Evolutionary conservation across 176 grass and related monocot genomes (phyloP).

Genomic region (Eragrostis nindensis): DNA sequence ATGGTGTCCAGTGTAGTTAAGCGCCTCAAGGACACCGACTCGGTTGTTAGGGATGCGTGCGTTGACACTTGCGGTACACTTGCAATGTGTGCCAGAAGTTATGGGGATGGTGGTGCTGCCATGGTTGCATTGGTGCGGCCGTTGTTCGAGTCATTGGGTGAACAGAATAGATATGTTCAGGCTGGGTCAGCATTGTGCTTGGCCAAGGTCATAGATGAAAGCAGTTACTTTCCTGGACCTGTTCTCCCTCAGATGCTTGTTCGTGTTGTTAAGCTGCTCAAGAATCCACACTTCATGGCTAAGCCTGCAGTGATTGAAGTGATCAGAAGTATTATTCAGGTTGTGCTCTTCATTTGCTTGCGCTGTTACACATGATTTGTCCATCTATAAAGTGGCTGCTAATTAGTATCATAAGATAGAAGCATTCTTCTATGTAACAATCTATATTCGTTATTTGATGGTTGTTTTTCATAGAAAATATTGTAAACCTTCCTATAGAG

Average conservation of each 20-base stretch:
- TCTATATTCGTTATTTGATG: not conserved
- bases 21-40: slow-evolving; percentile 84
- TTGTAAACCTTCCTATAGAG: not conserved
- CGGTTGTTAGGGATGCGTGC: slow-evolving; percentile 89
- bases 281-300: slow-evolving; percentile 97
- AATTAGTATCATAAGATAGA: not conserved
- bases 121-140: slow-evolving; percentile 74
- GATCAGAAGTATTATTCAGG: slow-evolving; percentile 98
- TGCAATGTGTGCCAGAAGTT: slow-evolving; percentile 52
- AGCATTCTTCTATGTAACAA: slow-evolving; percentile 25
- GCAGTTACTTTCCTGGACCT: slow-evolving; percentile 63
- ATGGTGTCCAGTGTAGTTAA: slow-evolving; percentile 70
- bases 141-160: slow-evolving; percentile 84
- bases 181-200: slow-evolving; percentile 82
- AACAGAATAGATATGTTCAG: slow-evolving; percentile 88
- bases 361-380: not conserved
- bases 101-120: slow-evolving; percentile 50
- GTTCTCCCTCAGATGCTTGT: slow-evolving; percentile 82
- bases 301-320: slow-evolving; percentile 88
- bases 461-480: slow-evolving; percentile 27
- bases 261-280: slow-evolving; percentile 89
- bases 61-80: slow-evolving; percentile 84
- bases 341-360: slow-evolving; percentile 19
- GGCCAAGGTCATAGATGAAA: slow-evolving; percentile 87
- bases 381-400: not conserved